These are phyloP conservation scores for Orbilia blumenaviensis DNA, from an alignment of 2,329 filamentous ascomycete species.

Conservation along the genomic window DNA sequence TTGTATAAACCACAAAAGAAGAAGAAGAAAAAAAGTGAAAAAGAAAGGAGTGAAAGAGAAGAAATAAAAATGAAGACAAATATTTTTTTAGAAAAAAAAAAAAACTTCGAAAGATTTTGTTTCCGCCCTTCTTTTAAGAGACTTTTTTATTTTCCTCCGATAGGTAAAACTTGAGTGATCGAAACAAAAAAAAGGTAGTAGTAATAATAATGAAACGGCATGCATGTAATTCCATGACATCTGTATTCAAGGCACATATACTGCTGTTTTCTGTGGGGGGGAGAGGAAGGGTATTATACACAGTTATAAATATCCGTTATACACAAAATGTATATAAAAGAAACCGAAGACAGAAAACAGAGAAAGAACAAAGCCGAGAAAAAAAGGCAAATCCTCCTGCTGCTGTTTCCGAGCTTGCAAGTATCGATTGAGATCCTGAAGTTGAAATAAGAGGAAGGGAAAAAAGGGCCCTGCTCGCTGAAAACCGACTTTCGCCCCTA, in stretches of 20 bases:
- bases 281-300: constrained; percentile 10
- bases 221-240: too few species aligned
- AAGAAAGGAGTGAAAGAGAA: neutral
- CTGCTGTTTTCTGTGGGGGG: neutral
- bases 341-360: too few species aligned
- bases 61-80: too few species aligned
- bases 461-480: neutral
- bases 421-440: neutral
- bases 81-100: too few species aligned
- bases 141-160: too few species aligned
- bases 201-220: neutral
- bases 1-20: too few species aligned
- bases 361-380: neutral
- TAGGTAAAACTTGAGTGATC: too few species aligned
- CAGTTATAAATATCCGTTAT: neutral
- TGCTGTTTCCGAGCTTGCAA: too few species aligned
- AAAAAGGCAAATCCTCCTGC: neutral
- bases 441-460: too few species aligned
- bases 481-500: neutral
- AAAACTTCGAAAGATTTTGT: too few species aligned
- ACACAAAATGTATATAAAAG: neutral
- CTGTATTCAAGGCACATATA: too few species aligned
- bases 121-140: too few species aligned
- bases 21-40: neutral
- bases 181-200: neutral